These are phyloP conservation scores for Diaporthe citrichinensis DNA, from an alignment of 2,329 filamentous ascomycete species.

Conservation along the genomic window DNA sequence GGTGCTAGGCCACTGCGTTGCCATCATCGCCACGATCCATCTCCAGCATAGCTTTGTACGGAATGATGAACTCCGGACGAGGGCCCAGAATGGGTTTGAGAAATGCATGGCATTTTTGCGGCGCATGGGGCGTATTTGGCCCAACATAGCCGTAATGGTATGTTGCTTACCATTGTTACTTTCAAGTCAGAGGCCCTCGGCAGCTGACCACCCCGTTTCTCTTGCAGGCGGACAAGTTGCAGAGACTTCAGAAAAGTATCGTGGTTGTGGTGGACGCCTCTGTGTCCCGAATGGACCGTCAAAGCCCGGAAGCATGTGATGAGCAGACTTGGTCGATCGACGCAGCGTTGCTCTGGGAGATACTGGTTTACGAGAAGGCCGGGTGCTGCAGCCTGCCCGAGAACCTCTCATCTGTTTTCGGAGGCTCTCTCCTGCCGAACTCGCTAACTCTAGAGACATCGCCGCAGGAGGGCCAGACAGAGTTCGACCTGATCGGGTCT, in stretches of 20 bases:
- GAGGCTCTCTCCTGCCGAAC: not conserved
- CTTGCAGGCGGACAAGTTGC: not conserved
- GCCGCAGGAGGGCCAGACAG: not conserved
- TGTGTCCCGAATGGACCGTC: not conserved
- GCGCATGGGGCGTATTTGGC: not conserved
- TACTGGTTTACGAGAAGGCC: slow-evolving; percentile 22
- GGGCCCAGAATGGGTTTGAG: slow-evolving; percentile 3
- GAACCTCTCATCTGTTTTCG: slow-evolving; percentile 1
- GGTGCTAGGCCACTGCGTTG: not conserved
- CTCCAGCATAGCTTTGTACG: slow-evolving; percentile 17
- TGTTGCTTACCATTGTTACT: not conserved
- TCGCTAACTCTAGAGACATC: no score
- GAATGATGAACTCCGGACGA: not conserved
- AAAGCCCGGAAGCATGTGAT: not conserved
- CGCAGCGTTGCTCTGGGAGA: no score
- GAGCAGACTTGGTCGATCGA: slow-evolving; percentile 20
- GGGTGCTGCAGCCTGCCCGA: not conserved
- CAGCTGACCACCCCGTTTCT: not conserved
- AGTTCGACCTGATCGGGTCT: slow-evolving; percentile 13
- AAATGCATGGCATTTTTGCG: slow-evolving; percentile 12
- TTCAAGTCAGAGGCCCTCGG: fast-evolving
- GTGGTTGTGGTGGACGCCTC: slow-evolving; percentile 1
- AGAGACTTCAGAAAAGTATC: not conserved
- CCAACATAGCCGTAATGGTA: slow-evolving; percentile 16
- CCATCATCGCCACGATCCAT: slow-evolving; percentile 7